These are phyloP conservation scores for Salix brachista DNA, from an alignment of 345 rosid genomes.

Conservation along the genomic window DNA sequence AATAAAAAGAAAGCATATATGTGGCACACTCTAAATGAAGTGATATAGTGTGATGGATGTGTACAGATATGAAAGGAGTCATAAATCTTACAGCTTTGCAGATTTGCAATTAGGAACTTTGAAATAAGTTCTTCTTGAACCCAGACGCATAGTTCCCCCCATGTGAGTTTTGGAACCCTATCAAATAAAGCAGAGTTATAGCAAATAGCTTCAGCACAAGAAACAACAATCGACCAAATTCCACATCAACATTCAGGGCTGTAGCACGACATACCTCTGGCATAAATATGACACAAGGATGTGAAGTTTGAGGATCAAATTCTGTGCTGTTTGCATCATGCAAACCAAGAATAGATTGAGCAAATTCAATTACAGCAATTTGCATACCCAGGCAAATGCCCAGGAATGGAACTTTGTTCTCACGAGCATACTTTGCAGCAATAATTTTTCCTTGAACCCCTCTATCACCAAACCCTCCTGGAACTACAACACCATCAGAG, in stretches of 20 bases:
- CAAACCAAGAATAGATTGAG: constrained; percentile 80
- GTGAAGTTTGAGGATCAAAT: constrained; percentile 68
- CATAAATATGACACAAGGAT: constrained; percentile 90
- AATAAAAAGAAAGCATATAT: background rate
- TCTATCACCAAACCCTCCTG: constrained; percentile 99
- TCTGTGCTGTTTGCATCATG: constrained; percentile 80
- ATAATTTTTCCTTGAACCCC: constrained; percentile 94
- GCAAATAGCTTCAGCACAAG: background rate
- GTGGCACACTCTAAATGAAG: background rate
- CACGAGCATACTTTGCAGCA: constrained; percentile 92
- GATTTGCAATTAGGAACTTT: constrained; percentile 65
- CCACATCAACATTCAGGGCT: background rate
- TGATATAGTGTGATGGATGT: background rate
- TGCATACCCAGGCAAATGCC: constrained; percentile 99
- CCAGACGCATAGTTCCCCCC: constrained; percentile 99
- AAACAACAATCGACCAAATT: background rate
- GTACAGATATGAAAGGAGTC: background rate
- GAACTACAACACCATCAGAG: constrained; percentile 84
- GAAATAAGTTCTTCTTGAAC: constrained; percentile 79
- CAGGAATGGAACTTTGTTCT: constrained; percentile 78
- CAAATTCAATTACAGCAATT: constrained; percentile 88
- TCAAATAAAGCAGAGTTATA: background rate
- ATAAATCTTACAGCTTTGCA: constrained; percentile 64
- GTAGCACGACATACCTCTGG: constrained; percentile 58
- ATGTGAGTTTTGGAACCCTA: constrained; percentile 96